Evolutionary conservation across 2,329 filamentous ascomycete genomes (phyloP).

Genomic region (Colletotrichum ledebouriae): DNA sequence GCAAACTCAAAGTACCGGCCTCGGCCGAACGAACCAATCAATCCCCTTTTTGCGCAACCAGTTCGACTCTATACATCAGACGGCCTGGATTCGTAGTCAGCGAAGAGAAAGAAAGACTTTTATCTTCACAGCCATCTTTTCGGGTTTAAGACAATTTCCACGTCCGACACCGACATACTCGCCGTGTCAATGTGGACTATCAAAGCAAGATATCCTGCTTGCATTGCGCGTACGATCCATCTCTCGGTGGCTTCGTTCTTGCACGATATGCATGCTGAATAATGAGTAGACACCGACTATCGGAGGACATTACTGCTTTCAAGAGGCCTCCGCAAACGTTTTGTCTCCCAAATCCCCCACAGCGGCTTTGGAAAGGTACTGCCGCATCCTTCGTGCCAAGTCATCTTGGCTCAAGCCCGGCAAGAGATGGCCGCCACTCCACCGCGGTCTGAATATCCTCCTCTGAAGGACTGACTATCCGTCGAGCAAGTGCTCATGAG

Average conservation of each 20-base stretch:
- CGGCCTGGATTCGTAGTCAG: slow-evolving; percentile 28
- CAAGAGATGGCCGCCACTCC: slow-evolving; percentile 8
- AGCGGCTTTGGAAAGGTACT: slow-evolving; percentile 13
- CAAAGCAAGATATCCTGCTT: slow-evolving; percentile 25
- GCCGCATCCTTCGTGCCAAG: slow-evolving; percentile 26
- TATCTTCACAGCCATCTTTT: slow-evolving; percentile 33
- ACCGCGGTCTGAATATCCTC: background rate
- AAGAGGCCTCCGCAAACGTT: slow-evolving; percentile 17
- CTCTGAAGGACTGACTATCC: background rate
- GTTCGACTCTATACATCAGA: slow-evolving; percentile 32
- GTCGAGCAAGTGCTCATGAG: slow-evolving; percentile 5
- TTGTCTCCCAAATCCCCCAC: slow-evolving; percentile 1
- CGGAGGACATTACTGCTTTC: slow-evolving; percentile 1
- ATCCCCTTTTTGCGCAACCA: background rate
- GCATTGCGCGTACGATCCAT: slow-evolving; percentile 37
- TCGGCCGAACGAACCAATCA: slow-evolving; percentile 33
- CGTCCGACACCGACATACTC: slow-evolving; percentile 19
- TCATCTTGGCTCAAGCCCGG: slow-evolving; percentile 3
- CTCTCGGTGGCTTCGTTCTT: slow-evolving; percentile 26
- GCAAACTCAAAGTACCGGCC: slow-evolving; percentile 20
- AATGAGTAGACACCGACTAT: slow-evolving; percentile 2
- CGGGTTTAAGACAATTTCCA: slow-evolving; percentile 21
- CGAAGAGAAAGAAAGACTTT: slow-evolving; percentile 1
- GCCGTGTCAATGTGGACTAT: slow-evolving; percentile 19
- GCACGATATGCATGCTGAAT: slow-evolving; percentile 31